These are phyloP conservation scores for Diaporthe caulivora DNA, from an alignment of 2,329 filamentous ascomycete genomes.

Conservation along the genomic window DNA sequence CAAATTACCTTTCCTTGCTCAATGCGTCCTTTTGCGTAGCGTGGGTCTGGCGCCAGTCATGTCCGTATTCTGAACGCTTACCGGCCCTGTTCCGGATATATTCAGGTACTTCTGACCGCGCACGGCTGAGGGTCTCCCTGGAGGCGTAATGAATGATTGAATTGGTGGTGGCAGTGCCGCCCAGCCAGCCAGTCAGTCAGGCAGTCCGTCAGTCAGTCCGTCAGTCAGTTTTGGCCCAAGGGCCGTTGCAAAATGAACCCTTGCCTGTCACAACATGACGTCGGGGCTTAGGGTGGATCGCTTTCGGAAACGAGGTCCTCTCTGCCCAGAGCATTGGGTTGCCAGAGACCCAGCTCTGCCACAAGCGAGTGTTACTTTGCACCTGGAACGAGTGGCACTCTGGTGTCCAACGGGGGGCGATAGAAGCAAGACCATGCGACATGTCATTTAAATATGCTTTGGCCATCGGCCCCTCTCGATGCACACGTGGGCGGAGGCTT, in stretches of 20 bases:
- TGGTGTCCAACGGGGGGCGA: constrained; percentile 10
- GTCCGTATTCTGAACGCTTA: constrained; percentile 6
- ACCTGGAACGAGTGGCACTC: constrained; percentile 11
- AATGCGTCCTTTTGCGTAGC: not conserved
- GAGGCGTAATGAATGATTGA: not conserved
- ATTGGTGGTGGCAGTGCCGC: constrained; percentile 28
- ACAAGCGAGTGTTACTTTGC: constrained; percentile 19
- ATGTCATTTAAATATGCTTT: constrained; percentile 31
- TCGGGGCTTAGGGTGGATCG: constrained; percentile 20
- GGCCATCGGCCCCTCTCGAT: constrained; percentile 22
- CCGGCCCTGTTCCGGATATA: constrained; percentile 16
- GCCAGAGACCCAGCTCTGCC: constrained; percentile 11
- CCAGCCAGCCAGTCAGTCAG: constrained; percentile 1
- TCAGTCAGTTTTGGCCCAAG: not conserved
- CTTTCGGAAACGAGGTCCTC: constrained; percentile 14
- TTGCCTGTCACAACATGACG: constrained; percentile 31
- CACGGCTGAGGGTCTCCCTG: constrained; percentile 15
- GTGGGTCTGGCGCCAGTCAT: constrained; percentile 28
- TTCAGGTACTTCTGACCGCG: constrained; percentile 13
- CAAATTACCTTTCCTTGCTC: constrained; percentile 1
- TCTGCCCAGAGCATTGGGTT: constrained; percentile 25
- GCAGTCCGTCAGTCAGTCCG: not conserved
- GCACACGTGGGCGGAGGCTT: constrained; percentile 26
- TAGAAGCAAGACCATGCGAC: constrained; percentile 20
- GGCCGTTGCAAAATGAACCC: constrained; percentile 9